Base-by-base conservation (phyloP, 1,284 basidiomycete species). In the Xanthoconium separans region DNA sequence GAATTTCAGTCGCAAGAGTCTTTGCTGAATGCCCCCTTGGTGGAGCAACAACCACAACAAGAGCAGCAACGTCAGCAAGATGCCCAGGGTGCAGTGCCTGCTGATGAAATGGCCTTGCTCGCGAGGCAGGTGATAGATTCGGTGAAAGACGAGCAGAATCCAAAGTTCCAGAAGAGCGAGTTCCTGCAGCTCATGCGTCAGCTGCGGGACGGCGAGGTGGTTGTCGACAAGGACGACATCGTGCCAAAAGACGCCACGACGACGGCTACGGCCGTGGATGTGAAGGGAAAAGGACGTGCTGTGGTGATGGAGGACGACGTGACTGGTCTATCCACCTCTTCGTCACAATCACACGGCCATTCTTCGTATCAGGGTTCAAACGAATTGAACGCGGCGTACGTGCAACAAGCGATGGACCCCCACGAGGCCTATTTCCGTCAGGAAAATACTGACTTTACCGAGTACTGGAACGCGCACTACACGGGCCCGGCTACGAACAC, bases 101-200 rank as follows among this genome's bases (percentile, higher is more conserved):
- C 68, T 3, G 89, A 92, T 58, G 84, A 91, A 49, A 81, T 94
- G 29, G 86, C 92, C 5, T 80, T 81, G 29, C 88, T 90, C 2
- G 91, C 91, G 3, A 88, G 80, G 15, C 70, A 82, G 31, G 80
- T 94, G 44, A 73, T 93, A 40, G 80, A 90, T 53, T 80, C 87
- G 30, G 79, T 94, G 42, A 77, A 79, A 63, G 73, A 85, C 53
- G 83, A 87, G 56, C 78, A 83, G 59, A 95, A 92, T 65, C 83
- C 87, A 42, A 98, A 98, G 70, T 94, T 98, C 68, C 81, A 86
- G 68, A 83, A 95, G 48, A 95, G 93, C 70, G 79, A 85, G 58
- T 98, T 98, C 69, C 79, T 98, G 76, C 80, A 81, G 18, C 79
- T 98, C 29, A 95, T 98, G 89, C 83, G 83, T 50, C 87, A 91